Conservation (phyloP, 176 grass and related monocot species). For the Musa itinerans region DNA sequence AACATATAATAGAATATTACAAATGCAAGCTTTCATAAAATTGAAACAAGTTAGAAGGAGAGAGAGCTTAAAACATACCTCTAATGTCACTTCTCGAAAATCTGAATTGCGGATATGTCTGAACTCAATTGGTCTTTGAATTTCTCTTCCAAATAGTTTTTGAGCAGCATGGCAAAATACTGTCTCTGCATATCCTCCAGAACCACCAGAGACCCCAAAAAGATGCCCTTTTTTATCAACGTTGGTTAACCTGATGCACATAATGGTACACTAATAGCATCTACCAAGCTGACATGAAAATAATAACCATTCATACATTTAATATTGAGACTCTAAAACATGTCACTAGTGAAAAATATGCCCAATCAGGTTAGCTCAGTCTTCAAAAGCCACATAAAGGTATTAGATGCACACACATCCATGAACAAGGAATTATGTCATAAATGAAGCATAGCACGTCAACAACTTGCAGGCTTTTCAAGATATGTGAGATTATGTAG, state of each 20-base stretch:
- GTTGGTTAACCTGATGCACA: conserved; percentile 62
- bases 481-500: too few relatives aligned
- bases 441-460: not conserved
- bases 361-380: not conserved
- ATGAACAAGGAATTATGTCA: not conserved
- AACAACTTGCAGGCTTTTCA: not conserved
- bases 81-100: conserved; percentile 54
- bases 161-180: conserved; percentile 58
- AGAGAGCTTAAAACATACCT: conserved; percentile 26
- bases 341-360: not conserved
- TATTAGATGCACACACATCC: not conserved
- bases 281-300: not conserved
- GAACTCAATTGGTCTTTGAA: conserved; percentile 52
- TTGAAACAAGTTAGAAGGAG: not conserved
- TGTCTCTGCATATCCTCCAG: conserved; percentile 75
- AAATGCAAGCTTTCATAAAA: not conserved
- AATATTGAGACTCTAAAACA: not conserved
- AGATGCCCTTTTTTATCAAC: conserved; percentile 67
- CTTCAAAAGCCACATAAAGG: not conserved
- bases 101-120: conserved; percentile 62
- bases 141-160: conserved; percentile 57
- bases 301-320: not conserved
- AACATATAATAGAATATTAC: conserved; percentile 4
- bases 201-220: conserved; percentile 78
- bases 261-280: not conserved